Evolutionary conservation across 2,329 filamentous ascomycete genomes (phyloP), one percentile per base, ranked within the genome.

Genomic region (Zymoseptoria crescenta): DNA sequence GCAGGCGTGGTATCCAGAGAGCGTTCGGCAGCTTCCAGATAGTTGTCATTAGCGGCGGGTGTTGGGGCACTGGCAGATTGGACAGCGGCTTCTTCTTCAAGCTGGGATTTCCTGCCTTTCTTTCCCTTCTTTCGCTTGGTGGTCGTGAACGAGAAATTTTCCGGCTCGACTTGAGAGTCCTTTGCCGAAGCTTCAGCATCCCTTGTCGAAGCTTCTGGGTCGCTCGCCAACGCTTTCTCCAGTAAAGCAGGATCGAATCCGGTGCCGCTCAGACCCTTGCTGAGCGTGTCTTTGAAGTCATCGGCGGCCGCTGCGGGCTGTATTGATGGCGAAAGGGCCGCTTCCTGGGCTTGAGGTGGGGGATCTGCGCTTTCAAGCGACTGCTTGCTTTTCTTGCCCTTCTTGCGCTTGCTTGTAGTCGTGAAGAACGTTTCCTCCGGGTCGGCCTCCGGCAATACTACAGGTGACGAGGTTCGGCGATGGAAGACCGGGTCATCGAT

Each of bases 61-160:
- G 24, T 30, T 16, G 30, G 21, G 19, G 10, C 19, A 35, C 1
- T n/a, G 20, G 52, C 9, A 16, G 29, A 21, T 29, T 54, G 24
- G 8, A 61, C 63, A 27, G 59, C 55, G 16, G 70, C 70, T 55
- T 45, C 54, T 49, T 52, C 41, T 8, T 56, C 52, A 8, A 49
- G 35, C 20, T 54, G 45, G 8, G 60, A 27, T 67, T 79, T 77
- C 69, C 79, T 79, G 8, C 70, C 68, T 61, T 78, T 79, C 70
- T 77, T 80, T 35, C 68, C 69, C 67, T 78, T 79, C 65, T 77
- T 79, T 49, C 74, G 72, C 61, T 74, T 74, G 56, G 73, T 73
- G 53, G 72, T 70, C 58, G 72, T 64, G 66, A 73, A 62, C 56
- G 68, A 65, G 53, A 69, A 68, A 13, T 72, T 69, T 13, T 69